phyloP scores from a whole-genome alignment of 108 stramenopile genomes.

The Fistulifera solaris region DNA sequence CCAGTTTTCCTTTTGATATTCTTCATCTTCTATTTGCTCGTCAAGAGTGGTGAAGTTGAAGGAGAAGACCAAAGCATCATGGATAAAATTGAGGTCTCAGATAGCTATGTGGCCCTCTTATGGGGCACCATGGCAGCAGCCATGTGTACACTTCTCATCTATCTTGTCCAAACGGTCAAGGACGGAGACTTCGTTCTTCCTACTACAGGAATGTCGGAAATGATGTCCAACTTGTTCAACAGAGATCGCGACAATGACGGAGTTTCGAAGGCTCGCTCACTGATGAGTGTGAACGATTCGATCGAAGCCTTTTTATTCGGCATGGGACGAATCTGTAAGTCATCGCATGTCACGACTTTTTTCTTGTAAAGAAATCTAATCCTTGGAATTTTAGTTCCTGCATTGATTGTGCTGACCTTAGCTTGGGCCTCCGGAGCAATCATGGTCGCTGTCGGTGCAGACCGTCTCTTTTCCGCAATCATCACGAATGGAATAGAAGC shows the following conservation, averaged over 20 bases:
- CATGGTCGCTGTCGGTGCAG: slow-evolving; percentile 44
- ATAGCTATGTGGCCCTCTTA: slow-evolving; percentile 47
- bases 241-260: not conserved
- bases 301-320: slow-evolving; percentile 44
- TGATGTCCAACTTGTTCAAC: slow-evolving; percentile 6
- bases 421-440: slow-evolving; percentile 61
- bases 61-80: slow-evolving; percentile 29
- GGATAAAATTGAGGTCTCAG: slow-evolving; percentile 38
- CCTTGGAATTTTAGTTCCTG: slow-evolving; percentile 10
- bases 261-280: slow-evolving; percentile 10
- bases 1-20: slow-evolving; percentile 24
- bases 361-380: no score
- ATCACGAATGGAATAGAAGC: slow-evolving; percentile 29
- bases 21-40: slow-evolving; percentile 49
- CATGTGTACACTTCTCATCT: slow-evolving; percentile 26
- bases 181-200: slow-evolving; percentile 24
- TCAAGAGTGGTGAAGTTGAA: slow-evolving; percentile 37
- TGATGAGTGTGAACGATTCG: slow-evolving; percentile 36
- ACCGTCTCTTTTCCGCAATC: slow-evolving; percentile 45
- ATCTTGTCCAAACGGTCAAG: slow-evolving; percentile 39
- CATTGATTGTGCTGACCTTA: slow-evolving; percentile 40
- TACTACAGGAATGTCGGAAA: not conserved
- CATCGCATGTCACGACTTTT: no score
- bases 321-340: slow-evolving; percentile 36
- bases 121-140: slow-evolving; percentile 49